These are phyloP conservation scores for Apium graveolens DNA, from an alignment of 129 eudicot genomes.

Conservation along the genomic window DNA sequence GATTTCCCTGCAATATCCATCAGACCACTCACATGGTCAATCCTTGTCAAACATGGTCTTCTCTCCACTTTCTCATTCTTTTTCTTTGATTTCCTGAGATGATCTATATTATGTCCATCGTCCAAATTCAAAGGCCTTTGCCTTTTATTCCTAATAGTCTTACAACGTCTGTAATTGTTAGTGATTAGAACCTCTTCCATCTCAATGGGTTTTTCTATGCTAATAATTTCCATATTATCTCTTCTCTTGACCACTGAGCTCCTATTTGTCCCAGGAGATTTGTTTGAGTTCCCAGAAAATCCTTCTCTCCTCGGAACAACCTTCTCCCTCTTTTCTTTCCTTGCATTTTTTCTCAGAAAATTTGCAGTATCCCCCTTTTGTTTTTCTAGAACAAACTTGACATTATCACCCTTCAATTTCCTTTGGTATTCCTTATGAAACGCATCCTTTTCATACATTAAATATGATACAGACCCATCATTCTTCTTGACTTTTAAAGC, in stretches of 20 bases:
- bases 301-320: not conserved
- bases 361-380: not conserved
- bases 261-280: not conserved
- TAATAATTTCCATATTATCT: not conserved
- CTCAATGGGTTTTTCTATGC: not conserved
- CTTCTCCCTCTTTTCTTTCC: not conserved
- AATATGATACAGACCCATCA: not conserved
- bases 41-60: not conserved
- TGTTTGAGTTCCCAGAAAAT: not conserved
- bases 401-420: not conserved
- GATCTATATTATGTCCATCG: not conserved
- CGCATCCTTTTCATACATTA: not conserved
- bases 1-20: not conserved
- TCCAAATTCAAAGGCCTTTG: not conserved
- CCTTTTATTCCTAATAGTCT: not conserved
- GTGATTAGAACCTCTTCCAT: not conserved
- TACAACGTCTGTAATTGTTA: not conserved
- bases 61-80: not conserved
- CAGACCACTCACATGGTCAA: not conserved
- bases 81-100: not conserved
- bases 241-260: not conserved
- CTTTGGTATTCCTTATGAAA: not conserved
- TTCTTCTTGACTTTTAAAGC: too few species aligned
- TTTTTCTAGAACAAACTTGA: not conserved
- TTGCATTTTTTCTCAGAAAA: not conserved